Conservation (phyloP, 306 rosid genomes). For the Rosa multiflora region DNA sequence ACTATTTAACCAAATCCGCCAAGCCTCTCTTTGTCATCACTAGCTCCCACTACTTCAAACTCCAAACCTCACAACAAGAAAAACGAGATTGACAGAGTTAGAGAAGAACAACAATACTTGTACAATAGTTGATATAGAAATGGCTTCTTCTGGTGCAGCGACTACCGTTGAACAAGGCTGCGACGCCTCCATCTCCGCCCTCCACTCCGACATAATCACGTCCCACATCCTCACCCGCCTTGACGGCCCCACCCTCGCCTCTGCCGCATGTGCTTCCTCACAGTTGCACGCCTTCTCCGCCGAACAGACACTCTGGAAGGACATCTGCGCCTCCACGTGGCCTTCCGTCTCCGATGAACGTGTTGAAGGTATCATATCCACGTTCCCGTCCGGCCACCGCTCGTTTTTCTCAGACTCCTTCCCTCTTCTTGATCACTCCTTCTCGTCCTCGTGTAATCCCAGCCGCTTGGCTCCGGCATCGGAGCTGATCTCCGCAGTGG, state of each 20-base stretch:
- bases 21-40: background rate
- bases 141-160: conserved; percentile 23
- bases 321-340: conserved; percentile 55
- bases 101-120: background rate
- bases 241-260: conserved; percentile 64
- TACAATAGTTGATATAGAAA: background rate
- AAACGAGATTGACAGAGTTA: background rate
- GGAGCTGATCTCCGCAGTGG: conserved; percentile 69
- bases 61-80: background rate
- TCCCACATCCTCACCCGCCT: conserved; percentile 71
- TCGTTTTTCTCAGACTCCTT: conserved; percentile 73
- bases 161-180: background rate
- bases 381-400: conserved; percentile 57
- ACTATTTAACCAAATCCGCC: background rate
- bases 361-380: conserved; percentile 33
- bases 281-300: conserved; percentile 52
- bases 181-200: conserved; percentile 33
- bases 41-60: background rate
- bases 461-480: conserved; percentile 6
- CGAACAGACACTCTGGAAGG: conserved; percentile 61
- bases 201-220: conserved; percentile 61
- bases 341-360: conserved; percentile 55
- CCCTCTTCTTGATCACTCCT: conserved; percentile 40
- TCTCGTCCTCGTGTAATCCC: background rate
- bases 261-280: conserved; percentile 50